Conservation (phyloP, 805 yeast species). For the Scheffersomyces ergatensis region DNA sequence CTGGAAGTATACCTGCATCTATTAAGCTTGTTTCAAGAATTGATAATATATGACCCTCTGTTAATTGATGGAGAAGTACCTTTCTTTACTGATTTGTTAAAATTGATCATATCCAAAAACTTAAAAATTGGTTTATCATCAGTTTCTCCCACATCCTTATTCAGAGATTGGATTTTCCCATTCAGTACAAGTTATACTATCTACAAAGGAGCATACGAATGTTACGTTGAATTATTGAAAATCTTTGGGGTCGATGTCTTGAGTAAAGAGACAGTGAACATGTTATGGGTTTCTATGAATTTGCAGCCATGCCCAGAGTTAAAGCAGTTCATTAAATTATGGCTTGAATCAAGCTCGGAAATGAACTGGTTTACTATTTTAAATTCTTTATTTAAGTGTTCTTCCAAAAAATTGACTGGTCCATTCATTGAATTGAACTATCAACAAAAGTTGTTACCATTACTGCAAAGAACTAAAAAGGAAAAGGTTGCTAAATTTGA, state of each 20-base stretch:
- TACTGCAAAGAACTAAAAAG: slow-evolving; percentile 41
- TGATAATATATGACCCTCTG: slow-evolving; percentile 36
- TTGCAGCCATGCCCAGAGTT: slow-evolving; percentile 46
- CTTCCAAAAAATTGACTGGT: slow-evolving; percentile 40
- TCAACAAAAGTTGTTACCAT: slow-evolving; percentile 40
- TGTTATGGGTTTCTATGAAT: slow-evolving; percentile 61
- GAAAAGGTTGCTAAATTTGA: slow-evolving; percentile 19
- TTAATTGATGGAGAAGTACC: slow-evolving; percentile 30
- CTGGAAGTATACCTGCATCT: slow-evolving; percentile 19
- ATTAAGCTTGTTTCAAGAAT: slow-evolving; percentile 30
- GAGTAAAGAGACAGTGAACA: slow-evolving; percentile 43
- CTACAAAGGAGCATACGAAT: slow-evolving; percentile 46
- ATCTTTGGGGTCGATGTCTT: slow-evolving; percentile 46
- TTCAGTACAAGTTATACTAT: slow-evolving; percentile 39
- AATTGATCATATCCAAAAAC: slow-evolving; percentile 30
- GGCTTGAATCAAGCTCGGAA: slow-evolving; percentile 55
- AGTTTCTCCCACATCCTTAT: slow-evolving; percentile 36
- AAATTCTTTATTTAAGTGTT: slow-evolving; percentile 45
- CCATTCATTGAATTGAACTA: slow-evolving; percentile 36
- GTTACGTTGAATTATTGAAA: slow-evolving; percentile 59
- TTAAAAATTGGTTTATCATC: slow-evolving; percentile 33
- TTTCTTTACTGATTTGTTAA: slow-evolving; percentile 25
- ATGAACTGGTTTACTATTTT: slow-evolving; percentile 60
- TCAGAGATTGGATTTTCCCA: slow-evolving; percentile 42
- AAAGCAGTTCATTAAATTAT: slow-evolving; percentile 47